Evolutionary conservation across 208 protist species (phyloP).

Genomic region (Polymyxa betae): DNA sequence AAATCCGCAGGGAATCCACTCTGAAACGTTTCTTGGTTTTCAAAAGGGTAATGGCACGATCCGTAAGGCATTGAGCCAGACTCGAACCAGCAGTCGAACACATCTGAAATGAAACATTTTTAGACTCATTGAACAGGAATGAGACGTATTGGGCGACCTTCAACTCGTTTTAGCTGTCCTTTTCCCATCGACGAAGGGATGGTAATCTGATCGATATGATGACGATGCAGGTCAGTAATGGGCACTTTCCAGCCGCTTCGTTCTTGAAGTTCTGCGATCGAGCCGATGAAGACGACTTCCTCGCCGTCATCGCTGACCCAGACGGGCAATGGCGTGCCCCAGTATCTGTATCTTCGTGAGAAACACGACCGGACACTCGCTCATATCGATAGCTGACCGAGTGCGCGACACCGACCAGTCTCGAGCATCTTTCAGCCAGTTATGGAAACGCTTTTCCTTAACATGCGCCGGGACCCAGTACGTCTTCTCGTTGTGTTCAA

Average conservation of each 20-base stretch:
- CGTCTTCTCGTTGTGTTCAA: slow-evolving; percentile 89
- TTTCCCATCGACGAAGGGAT: slow-evolving; percentile 92
- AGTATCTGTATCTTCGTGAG: slow-evolving; percentile 72
- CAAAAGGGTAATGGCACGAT: slow-evolving; percentile 98
- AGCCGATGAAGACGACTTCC: slow-evolving; percentile 92
- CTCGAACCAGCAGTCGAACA: slow-evolving; percentile 99
- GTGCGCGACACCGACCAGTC: slow-evolving; percentile 99
- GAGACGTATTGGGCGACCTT: background rate
- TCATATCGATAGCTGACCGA: slow-evolving; percentile 69
- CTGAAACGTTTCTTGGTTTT: slow-evolving; percentile 88
- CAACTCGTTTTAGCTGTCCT: slow-evolving; percentile 63
- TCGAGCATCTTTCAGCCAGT: slow-evolving; percentile 95
- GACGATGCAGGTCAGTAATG: slow-evolving; percentile 93
- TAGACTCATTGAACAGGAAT: slow-evolving; percentile 35
- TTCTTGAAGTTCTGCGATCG: slow-evolving; percentile 93
- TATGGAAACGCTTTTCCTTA: slow-evolving; percentile 95
- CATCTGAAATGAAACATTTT: slow-evolving; percentile 72
- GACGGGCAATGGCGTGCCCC: slow-evolving; percentile 98
- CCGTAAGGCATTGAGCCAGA: slow-evolving; percentile 98
- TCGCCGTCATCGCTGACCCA: slow-evolving; percentile 88
- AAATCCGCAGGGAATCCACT: slow-evolving; percentile 97
- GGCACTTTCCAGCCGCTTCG: slow-evolving; percentile 54
- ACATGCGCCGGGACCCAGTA: slow-evolving; percentile 88
- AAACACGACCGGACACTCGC: background rate
- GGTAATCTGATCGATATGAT: slow-evolving; percentile 94